These are phyloP conservation scores for Solanum stenotomum DNA, from an alignment of 257 asterid genomes.

Conservation along the genomic window DNA sequence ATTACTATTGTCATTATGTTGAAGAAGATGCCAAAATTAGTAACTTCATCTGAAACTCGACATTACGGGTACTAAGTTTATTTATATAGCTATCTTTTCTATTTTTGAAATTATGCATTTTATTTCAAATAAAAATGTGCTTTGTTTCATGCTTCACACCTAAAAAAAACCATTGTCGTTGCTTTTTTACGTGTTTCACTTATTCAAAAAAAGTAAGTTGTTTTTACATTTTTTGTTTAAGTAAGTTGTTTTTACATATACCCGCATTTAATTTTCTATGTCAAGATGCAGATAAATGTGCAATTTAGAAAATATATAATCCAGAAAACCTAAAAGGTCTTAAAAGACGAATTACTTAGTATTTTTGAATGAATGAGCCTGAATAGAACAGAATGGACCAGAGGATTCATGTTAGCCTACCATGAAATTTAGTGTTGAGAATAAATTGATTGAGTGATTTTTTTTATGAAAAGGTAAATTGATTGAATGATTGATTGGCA, in stretches of 20 bases:
- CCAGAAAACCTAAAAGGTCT: background rate
- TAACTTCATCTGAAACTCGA: background rate
- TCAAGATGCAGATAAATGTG: background rate
- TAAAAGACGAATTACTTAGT: background rate
- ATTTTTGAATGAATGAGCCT: background rate
- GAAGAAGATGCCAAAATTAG: background rate
- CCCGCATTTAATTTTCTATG: background rate
- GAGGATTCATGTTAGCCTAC: background rate
- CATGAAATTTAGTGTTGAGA: background rate
- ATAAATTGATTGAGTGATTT: background rate
- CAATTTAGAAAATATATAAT: background rate
- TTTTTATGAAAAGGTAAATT: background rate
- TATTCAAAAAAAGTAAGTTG: background rate
- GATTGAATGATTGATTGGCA: background rate
- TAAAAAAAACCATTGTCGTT: background rate
- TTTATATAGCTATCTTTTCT: background rate
- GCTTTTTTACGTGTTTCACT: background rate
- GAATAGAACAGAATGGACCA: background rate
- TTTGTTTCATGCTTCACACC: background rate
- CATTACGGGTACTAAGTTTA: background rate
- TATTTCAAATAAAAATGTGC: background rate
- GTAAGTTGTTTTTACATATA: background rate
- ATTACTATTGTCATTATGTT: background rate
- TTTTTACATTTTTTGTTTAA: background rate
- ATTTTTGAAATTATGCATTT: background rate